phyloP scores from a whole-genome alignment of 495 filamentous ascomycete species.

The Penicillium bovifimosum region DNA sequence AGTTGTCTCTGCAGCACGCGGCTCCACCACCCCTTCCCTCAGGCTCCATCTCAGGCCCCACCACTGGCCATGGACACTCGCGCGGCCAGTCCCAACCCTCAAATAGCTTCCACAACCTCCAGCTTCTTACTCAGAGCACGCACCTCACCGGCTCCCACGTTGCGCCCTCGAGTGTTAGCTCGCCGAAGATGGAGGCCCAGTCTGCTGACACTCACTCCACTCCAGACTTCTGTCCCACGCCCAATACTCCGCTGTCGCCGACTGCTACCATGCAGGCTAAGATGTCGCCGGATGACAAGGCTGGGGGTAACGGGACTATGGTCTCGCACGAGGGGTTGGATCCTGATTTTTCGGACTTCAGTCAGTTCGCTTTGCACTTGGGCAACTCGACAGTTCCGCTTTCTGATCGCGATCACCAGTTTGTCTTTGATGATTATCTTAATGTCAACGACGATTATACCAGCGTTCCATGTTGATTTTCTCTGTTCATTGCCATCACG shows the following conservation, averaged over 20 bases:
- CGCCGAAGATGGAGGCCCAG: constrained; percentile 21
- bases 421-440: constrained; percentile 34
- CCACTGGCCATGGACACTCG: constrained; percentile 14
- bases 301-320: constrained; percentile 18
- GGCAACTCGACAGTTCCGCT: constrained; percentile 19
- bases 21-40: constrained; percentile 9
- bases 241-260: constrained; percentile 34
- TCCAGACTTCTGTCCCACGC: constrained; percentile 35
- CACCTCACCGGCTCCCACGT: constrained; percentile 12
- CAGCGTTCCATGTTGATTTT: constrained; percentile 24
- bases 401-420: constrained; percentile 19
- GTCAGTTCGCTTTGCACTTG: constrained; percentile 32
- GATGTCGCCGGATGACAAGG: constrained; percentile 1
- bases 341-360: constrained; percentile 35
- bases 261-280: constrained; percentile 9
- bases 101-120: constrained; percentile 19
- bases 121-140: constrained; percentile 24
- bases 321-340: constrained; percentile 28
- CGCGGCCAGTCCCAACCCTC: constrained; percentile 26
- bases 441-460: constrained; percentile 34
- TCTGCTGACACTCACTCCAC: constrained; percentile 32
- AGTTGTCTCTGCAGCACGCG: constrained; percentile 27
- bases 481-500: constrained; percentile 4
- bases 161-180: constrained; percentile 12
- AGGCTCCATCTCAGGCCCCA: constrained; percentile 19